Base-by-base conservation (phyloP, 495 filamentous ascomycete species). In the Aspergillus heteromorphus region DNA sequence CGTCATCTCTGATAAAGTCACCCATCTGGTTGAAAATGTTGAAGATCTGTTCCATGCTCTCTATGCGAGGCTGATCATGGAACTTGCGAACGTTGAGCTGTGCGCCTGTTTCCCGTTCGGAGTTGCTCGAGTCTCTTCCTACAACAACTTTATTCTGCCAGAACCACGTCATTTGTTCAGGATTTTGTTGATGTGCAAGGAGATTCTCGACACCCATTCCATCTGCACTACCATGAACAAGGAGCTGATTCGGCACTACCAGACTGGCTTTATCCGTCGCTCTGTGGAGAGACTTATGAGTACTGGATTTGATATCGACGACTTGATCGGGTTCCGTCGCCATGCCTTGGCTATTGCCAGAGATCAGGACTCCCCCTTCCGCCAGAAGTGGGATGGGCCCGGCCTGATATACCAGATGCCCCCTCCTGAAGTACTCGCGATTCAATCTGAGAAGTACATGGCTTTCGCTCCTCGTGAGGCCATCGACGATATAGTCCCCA, bases 381-480 rank as follows among this genome's bases (percentile, higher is more conserved):
- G 41, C 31, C 36, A 55, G 41, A 71, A 70, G 49, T 76, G 73
- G 73, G 20, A 29, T n/a, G 27, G 27, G 7, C 55, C 68, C 10
- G 55, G 62, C 16, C 48, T 63, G 2, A 48, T 64, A 25, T 70
- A 70, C 25, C 45, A 62, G 6, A 51, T 63, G 40, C 63, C 72
- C 9, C 59, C 67, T 0, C 38, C 40, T 2, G 58, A 71, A 34
- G 36, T 66, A 13, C 55, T 74, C n/a, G 45, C 58, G 0, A n/a
- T 63, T 6, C 54, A 69, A 20, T 70, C 71, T 0, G 68, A 75
- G 59, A 73, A 67, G 34, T 77, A 71, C 48, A 58, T 71, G 40
- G 45, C 63, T 0, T 49, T 67, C 5, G 16, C 51, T 4, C 66
- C 70, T 4, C 57, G 57, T 31, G 23, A 19, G 21, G 45, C 48